A percentile compares a stretch with the other conserved stretches of the same genome.
Conservation (phyloP, 495 filamentous ascomycete genomes). For the Penicillium manginii region DNA sequence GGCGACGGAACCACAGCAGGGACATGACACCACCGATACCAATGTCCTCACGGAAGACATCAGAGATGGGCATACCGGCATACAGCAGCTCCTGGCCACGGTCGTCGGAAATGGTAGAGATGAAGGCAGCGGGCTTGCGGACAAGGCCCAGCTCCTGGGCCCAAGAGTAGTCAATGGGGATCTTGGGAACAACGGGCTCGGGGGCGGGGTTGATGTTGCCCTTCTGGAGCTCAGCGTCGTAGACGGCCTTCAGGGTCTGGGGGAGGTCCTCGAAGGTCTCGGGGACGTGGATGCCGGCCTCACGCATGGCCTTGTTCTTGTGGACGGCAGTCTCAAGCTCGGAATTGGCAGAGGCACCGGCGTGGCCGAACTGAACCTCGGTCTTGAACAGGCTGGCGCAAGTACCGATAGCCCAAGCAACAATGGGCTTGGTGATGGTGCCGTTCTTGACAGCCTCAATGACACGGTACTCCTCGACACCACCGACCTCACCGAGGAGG, state of each 20-base stretch:
- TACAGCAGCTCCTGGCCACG: conserved; percentile 99
- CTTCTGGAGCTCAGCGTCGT: conserved; percentile 79
- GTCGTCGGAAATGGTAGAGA: conserved; percentile 99
- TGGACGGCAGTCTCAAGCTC: conserved; percentile 93
- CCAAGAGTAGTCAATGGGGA: conserved; percentile 99
- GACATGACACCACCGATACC: conserved; percentile 99
- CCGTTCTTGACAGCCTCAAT: conserved; percentile 97
- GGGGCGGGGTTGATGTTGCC: conserved; percentile 82
- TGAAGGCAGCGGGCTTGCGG: conserved; percentile 99
- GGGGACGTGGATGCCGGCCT: conserved; percentile 92
- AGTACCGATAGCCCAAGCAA: conserved; percentile 99
- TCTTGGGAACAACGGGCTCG: conserved; percentile 96
- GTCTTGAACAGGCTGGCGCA: conserved; percentile 99
- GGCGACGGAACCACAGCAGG: conserved; percentile 98
- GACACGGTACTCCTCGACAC: conserved; percentile 99
- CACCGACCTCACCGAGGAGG: conserved; percentile 96
- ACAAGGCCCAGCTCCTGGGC: conserved; percentile 98
- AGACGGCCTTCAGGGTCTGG: conserved; percentile 70
- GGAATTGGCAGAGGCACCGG: conserved; percentile 97
- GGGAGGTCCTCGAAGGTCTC: conserved; percentile 98
- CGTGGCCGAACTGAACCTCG: conserved; percentile 99
- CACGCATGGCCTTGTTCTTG: conserved; percentile 96
- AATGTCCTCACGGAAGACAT: conserved; percentile 98
- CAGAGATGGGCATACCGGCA: conserved; percentile 98
- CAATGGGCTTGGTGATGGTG: conserved; percentile 94